Conservation (phyloP, 495 filamentous ascomycete species). For the Annulohypoxylon maeteangense region DNA sequence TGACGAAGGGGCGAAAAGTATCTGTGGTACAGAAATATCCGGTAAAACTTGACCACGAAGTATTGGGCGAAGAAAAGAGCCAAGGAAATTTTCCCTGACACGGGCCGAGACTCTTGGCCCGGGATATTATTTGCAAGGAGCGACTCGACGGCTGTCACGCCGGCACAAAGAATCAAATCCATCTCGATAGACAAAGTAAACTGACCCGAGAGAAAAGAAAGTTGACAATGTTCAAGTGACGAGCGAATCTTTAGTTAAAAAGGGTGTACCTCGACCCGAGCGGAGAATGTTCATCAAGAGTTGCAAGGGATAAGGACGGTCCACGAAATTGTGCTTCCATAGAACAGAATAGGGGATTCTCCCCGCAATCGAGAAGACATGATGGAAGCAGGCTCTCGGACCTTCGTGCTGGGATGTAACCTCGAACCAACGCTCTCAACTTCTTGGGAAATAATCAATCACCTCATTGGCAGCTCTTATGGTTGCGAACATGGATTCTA, state of each 20-base stretch:
- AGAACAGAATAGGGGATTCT: conserved; percentile 1
- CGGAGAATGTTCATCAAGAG: not conserved
- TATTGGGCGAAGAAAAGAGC: conserved; percentile 36
- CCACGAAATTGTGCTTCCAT: conserved; percentile 6
- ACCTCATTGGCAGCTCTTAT: conserved; percentile 1
- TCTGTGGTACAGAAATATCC: conserved; percentile 39
- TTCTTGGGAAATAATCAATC: conserved; percentile 1
- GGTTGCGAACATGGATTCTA: not conserved
- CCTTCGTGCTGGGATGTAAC: not conserved
- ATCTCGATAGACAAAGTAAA: not conserved
- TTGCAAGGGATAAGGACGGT: not conserved
- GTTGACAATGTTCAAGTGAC: not conserved
- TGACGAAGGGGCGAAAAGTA: conserved; percentile 42
- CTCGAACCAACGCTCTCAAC: conserved; percentile 1
- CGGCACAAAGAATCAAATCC: conserved; percentile 20
- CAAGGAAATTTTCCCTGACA: not conserved
- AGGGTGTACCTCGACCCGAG: not conserved
- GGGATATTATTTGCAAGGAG: conserved; percentile 1
- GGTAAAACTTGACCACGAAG: conserved; percentile 33
- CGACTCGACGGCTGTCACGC: conserved; percentile 12
- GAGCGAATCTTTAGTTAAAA: not conserved
- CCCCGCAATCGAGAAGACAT: conserved; percentile 5
- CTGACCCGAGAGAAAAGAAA: not conserved
- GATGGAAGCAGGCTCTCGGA: conserved; percentile 6
- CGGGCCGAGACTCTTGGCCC: not conserved